These are phyloP conservation scores for Hortiboletus campestris DNA, from an alignment of 768 basidiomycete genomes.

Conservation along the genomic window DNA sequence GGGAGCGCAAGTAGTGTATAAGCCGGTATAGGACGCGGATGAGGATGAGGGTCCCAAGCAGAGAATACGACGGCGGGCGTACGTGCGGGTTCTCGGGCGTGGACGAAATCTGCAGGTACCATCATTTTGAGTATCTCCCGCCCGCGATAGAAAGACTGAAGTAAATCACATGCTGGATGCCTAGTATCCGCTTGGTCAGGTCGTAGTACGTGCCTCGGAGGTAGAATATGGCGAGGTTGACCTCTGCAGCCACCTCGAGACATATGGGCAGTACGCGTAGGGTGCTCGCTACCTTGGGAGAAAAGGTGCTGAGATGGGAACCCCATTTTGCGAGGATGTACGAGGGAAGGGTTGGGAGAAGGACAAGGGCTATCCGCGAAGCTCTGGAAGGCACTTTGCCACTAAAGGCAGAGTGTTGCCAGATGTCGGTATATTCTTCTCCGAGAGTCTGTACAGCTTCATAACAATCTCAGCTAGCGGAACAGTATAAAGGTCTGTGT, in stretches of 20 bases:
- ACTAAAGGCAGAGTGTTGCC: slow-evolving; percentile 57
- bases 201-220: slow-evolving; percentile 79
- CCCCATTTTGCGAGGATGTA: slow-evolving; percentile 58
- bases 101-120: slow-evolving; percentile 61
- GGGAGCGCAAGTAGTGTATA: slow-evolving; percentile 41
- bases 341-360: slow-evolving; percentile 64
- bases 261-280: slow-evolving; percentile 43
- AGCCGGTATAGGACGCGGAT: slow-evolving; percentile 66
- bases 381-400: slow-evolving; percentile 41
- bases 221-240: slow-evolving; percentile 82
- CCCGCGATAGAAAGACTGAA: background rate
- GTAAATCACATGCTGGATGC: slow-evolving; percentile 62
- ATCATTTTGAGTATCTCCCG: slow-evolving; percentile 1
- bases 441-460: slow-evolving; percentile 79
- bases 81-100: slow-evolving; percentile 67
- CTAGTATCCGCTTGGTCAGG: slow-evolving; percentile 61
- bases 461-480: slow-evolving; percentile 7
- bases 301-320: slow-evolving; percentile 35
- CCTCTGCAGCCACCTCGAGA: slow-evolving; percentile 59
- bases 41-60: slow-evolving; percentile 72
- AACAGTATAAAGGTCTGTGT: background rate
- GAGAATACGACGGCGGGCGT: slow-evolving; percentile 81
- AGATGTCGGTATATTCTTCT: slow-evolving; percentile 89
- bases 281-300: slow-evolving; percentile 29
- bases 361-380: slow-evolving; percentile 52